Evolutionary conservation across 352 stramenopile species (phyloP).

Genomic region (Pythium scleroteichum): DNA sequence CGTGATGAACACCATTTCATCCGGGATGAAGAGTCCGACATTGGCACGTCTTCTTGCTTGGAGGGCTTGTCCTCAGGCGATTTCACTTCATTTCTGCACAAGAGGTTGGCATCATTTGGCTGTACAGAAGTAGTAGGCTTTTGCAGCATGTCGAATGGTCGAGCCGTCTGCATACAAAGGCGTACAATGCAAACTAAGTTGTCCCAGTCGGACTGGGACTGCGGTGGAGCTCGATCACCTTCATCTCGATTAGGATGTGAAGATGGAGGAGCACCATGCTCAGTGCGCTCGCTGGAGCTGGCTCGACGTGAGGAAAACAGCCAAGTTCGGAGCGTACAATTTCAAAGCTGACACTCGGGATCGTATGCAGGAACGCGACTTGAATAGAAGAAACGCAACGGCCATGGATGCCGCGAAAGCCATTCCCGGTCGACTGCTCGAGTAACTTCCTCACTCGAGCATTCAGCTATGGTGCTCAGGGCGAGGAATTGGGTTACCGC

Average conservation of each 20-base stretch:
- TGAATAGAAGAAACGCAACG: not conserved
- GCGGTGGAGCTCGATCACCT: slow-evolving; percentile 6
- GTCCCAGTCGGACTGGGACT: not conserved
- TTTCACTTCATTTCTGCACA: too few relatives aligned
- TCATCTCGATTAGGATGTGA: slow-evolving; percentile 2
- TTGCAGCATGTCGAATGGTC: too few relatives aligned
- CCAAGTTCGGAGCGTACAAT: not conserved
- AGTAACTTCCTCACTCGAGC: slow-evolving; percentile 8
- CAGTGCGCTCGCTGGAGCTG: not conserved
- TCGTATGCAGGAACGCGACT: slow-evolving; percentile 3
- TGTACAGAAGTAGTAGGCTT: too few relatives aligned
- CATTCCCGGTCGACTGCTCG: slow-evolving; percentile 1
- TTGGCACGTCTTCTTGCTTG: not conserved
- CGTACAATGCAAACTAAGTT: not conserved
- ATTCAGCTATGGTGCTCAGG: not conserved
- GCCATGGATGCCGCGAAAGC: slow-evolving; percentile 12
- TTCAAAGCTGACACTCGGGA: not conserved
- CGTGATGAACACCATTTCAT: slow-evolving; percentile 6
- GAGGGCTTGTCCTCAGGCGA: not conserved
- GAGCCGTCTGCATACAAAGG: not conserved
- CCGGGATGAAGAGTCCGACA: not conserved
- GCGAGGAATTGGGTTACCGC: slow-evolving; percentile 4
- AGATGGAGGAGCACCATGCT: slow-evolving; percentile 2
- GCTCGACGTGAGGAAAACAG: not conserved
- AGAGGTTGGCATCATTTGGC: too few relatives aligned